Conservation (phyloP, 495 filamentous ascomycete genomes). For the Bathelium albidoporum region DNA sequence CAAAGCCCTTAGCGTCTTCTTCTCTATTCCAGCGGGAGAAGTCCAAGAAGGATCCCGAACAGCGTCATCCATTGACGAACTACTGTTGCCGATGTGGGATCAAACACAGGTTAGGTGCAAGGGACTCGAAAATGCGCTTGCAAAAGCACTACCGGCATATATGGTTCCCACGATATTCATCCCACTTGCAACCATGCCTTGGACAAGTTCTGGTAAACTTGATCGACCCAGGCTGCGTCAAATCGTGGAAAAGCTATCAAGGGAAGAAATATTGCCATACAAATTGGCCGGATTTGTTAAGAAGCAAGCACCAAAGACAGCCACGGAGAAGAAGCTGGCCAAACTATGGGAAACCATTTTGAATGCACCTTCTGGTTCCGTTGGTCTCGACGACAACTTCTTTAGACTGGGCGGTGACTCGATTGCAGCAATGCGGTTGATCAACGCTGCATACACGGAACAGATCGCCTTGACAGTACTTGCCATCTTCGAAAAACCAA, state of each 20-base stretch:
- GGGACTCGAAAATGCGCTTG: background rate
- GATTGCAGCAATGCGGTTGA: slow-evolving; percentile 21
- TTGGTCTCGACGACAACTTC: slow-evolving; percentile 21
- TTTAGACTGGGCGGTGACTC: slow-evolving; percentile 25
- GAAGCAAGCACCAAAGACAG: background rate
- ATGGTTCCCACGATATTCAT: slow-evolving; percentile 69
- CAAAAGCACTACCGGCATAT: slow-evolving; percentile 58
- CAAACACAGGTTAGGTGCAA: slow-evolving; percentile 48
- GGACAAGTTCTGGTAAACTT: slow-evolving; percentile 67
- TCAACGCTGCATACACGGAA: slow-evolving; percentile 19
- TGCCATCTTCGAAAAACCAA: slow-evolving; percentile 40
- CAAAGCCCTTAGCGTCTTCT: slow-evolving; percentile 37
- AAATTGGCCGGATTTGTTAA: background rate
- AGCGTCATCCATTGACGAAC: slow-evolving; percentile 35
- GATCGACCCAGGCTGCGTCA: slow-evolving; percentile 53
- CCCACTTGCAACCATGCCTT: slow-evolving; percentile 50
- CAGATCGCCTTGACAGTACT: slow-evolving; percentile 40
- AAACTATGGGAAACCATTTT: background rate
- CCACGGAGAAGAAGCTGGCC: background rate
- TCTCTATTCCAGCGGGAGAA: slow-evolving; percentile 47
- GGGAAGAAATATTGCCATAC: background rate
- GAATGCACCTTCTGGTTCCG: background rate
- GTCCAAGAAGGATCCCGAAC: slow-evolving; percentile 41
- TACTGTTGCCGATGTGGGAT: slow-evolving; percentile 47
- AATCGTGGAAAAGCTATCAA: slow-evolving; percentile 20